Percentiles rank a stretch among this genome's conserved stretches.
These are phyloP conservation scores for Quercus dentata DNA, from an alignment of 306 rosid species.

Conservation along the genomic window DNA sequence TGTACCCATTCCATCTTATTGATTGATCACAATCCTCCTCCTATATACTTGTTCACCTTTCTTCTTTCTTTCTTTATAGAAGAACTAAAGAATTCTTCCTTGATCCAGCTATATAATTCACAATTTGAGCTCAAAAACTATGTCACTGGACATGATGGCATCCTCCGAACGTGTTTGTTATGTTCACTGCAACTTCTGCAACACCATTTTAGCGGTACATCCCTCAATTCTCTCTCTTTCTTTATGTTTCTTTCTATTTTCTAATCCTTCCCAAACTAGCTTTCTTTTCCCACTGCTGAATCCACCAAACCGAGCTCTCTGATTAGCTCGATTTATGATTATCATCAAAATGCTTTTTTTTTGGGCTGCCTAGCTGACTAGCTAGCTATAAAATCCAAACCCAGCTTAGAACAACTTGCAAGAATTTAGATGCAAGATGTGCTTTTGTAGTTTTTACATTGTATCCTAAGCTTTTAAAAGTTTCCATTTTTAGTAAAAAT, in stretches of 20 bases:
- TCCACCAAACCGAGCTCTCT: conserved; percentile 28
- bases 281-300: conserved; percentile 35
- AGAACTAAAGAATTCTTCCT: conserved; percentile 31
- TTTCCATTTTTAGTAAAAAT: background rate
- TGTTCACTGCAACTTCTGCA: conserved; percentile 99
- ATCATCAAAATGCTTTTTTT: conserved; percentile 12
- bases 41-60: conserved; percentile 21
- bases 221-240: conserved; percentile 25
- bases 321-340: conserved; percentile 17
- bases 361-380: conserved; percentile 15
- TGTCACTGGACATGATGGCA: conserved; percentile 93
- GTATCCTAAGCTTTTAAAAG: conserved; percentile 7
- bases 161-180: conserved; percentile 96
- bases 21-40: conserved; percentile 11
- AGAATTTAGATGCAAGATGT: conserved; percentile 8
- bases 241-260: conserved; percentile 15
- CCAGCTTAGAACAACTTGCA: conserved; percentile 28
- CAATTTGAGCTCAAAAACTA: conserved; percentile 26
- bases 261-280: conserved; percentile 23
- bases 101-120: conserved; percentile 16
- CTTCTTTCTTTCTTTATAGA: conserved; percentile 20
- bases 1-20: conserved; percentile 6
- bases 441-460: conserved; percentile 15
- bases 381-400: conserved; percentile 21
- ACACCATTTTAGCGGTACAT: conserved; percentile 98